A percentile compares a stretch with the other conserved stretches of the same genome.
Conservation (phyloP, 305 asterid species). For the Salvia sclarea region DNA sequence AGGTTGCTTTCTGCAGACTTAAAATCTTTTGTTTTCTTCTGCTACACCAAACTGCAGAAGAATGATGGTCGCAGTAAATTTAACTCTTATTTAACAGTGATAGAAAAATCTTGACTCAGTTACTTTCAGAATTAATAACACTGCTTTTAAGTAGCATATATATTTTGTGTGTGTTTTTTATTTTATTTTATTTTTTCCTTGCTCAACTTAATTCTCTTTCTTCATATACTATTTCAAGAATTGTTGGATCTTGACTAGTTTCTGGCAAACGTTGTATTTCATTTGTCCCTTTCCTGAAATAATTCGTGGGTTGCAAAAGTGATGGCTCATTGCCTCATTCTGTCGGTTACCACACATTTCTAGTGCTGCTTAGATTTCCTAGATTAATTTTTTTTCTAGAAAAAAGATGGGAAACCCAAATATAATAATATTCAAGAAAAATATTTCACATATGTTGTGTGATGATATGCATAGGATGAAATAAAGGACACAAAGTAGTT, state of each 20-base stretch:
- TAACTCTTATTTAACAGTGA: conserved; percentile 21
- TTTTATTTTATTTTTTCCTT: not conserved
- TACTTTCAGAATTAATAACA: not conserved
- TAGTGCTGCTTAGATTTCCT: not conserved
- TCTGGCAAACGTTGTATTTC: not conserved
- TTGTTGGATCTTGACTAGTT: not conserved
- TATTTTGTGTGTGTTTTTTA: too few relatives aligned
- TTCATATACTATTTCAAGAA: not conserved
- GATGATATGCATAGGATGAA: conserved; percentile 13
- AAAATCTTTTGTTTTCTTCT: not conserved
- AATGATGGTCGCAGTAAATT: not conserved
- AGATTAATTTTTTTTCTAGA: not conserved
- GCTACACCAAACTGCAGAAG: not conserved
- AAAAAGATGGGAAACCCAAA: not conserved
- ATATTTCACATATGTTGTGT: not conserved
- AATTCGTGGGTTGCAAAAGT: not conserved
- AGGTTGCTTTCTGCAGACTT: not conserved
- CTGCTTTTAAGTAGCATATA: not conserved
- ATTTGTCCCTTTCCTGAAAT: not conserved
- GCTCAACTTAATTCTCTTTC: not conserved
- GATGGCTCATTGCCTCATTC: not conserved
- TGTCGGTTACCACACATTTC: not conserved
- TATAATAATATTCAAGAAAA: not conserved
- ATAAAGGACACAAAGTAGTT: not conserved
- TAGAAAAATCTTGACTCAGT: conserved; percentile 11